These are phyloP conservation scores for Hyphopichia fennica DNA, from an alignment of 1,139 yeast species.

Conservation along the genomic window DNA sequence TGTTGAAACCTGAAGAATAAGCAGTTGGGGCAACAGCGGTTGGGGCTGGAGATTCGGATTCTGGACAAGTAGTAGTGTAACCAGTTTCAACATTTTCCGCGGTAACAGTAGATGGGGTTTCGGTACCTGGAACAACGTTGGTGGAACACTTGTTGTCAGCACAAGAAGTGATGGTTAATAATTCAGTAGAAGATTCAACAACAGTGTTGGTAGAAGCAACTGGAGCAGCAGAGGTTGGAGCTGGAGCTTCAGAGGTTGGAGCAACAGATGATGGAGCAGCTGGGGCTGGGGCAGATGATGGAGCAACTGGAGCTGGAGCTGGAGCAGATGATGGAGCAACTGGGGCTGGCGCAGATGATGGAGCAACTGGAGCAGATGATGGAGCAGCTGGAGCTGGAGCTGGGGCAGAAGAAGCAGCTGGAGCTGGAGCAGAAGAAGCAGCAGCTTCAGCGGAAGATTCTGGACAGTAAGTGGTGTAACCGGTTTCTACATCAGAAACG, in stretches of 20 bases:
- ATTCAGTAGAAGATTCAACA: slow-evolving; percentile 18
- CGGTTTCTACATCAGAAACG: slow-evolving; percentile 14
- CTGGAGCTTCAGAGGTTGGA: background rate
- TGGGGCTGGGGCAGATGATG: background rate
- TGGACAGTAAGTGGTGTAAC: slow-evolving; percentile 17
- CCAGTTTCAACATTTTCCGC: slow-evolving; percentile 14
- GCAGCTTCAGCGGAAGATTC: slow-evolving; percentile 2
- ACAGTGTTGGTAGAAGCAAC: slow-evolving; percentile 9
- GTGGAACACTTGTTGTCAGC: slow-evolving; percentile 24
- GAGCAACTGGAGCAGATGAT: slow-evolving; percentile 5
- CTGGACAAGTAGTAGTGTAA: slow-evolving; percentile 14
- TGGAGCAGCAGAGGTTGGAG: slow-evolving; percentile 2
- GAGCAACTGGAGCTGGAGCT: slow-evolving; percentile 4
- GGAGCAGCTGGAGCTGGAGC: slow-evolving; percentile 2
- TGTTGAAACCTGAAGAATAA: slow-evolving; percentile 3
- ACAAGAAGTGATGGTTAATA: slow-evolving; percentile 26
- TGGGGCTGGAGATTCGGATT: slow-evolving; percentile 8
- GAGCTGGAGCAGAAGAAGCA: background rate
- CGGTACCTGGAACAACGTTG: slow-evolving; percentile 23
- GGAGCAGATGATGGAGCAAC: slow-evolving; percentile 37
- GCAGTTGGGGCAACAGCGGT: slow-evolving; percentile 15
- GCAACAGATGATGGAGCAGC: background rate
- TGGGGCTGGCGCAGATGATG: slow-evolving; percentile 1
- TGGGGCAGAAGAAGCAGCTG: slow-evolving; percentile 1
- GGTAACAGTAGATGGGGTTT: slow-evolving; percentile 16